A percentile compares a stretch with the other conserved stretches of the same genome.
These are phyloP conservation scores for Kitagawia praeruptora DNA, from an alignment of 129 eudicot species.

Conservation along the genomic window DNA sequence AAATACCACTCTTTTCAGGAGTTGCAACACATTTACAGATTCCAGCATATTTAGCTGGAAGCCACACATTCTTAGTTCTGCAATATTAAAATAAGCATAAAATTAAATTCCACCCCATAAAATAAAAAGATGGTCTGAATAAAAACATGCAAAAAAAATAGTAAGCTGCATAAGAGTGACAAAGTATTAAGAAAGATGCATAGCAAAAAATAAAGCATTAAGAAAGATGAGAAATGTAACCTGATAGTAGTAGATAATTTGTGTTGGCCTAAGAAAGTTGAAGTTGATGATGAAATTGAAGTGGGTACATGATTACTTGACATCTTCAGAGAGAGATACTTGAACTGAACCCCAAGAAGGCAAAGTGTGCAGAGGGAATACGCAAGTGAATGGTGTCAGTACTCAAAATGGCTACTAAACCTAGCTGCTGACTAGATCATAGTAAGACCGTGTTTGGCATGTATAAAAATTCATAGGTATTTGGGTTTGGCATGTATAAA, in stretches of 20 bases:
- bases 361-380: neutral
- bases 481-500: no score
- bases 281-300: slow-evolving; percentile 45
- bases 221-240: slow-evolving; percentile 16
- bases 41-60: slow-evolving; percentile 23
- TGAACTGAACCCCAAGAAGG: neutral
- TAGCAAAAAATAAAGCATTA: neutral
- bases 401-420: neutral
- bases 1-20: slow-evolving; percentile 51
- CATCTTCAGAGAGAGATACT: slow-evolving; percentile 14
- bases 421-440: neutral
- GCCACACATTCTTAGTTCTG: slow-evolving; percentile 35
- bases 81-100: neutral
- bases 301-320: slow-evolving; percentile 26
- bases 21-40: slow-evolving; percentile 66
- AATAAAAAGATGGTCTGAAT: neutral
- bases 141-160: neutral
- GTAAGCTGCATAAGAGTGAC: neutral
- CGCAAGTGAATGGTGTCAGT: neutral
- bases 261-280: slow-evolving; percentile 32
- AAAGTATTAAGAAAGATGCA: neutral
- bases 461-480: neutral
- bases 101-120: neutral
- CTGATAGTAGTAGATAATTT: slow-evolving; percentile 27
- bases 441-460: neutral